phyloP scores from a whole-genome alignment of 176 grass and related monocot species.

The Triticum timopheevii region DNA sequence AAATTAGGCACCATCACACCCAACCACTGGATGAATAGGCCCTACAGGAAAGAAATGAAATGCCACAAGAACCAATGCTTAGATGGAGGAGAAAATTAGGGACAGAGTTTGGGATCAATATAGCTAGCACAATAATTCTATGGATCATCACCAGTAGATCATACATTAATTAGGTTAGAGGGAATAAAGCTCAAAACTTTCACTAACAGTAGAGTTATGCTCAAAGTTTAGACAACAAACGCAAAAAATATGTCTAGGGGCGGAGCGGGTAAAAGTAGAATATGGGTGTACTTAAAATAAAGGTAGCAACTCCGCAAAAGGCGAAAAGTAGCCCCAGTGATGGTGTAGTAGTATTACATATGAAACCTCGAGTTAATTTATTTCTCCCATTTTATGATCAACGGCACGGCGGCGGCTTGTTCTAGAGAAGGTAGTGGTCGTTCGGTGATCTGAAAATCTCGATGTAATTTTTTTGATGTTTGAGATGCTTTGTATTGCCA shows the following conservation, averaged over 20 bases:
- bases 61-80: background rate
- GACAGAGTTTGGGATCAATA: background rate
- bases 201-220: conserved; percentile 10
- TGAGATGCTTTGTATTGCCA: too few relatives aligned
- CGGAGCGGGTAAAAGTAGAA: background rate
- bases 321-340: too few relatives aligned
- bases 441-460: too few relatives aligned
- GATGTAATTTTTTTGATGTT: too few relatives aligned
- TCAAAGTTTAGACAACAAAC: conserved; percentile 1
- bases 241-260: background rate
- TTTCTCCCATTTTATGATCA: too few relatives aligned
- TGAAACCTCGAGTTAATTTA: background rate
- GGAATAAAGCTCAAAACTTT: conserved; percentile 36
- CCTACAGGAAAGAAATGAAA: background rate
- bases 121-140: background rate
- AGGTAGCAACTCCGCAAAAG: too few relatives aligned
- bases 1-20: conserved; percentile 38
- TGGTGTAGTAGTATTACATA: background rate
- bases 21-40: background rate
- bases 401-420: too few relatives aligned
- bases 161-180: background rate
- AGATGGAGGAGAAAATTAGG: conserved; percentile 7
- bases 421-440: too few relatives aligned
- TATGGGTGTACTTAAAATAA: background rate
- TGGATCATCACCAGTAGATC: background rate